A percentile compares a stretch with the other conserved stretches of the same genome.
These are phyloP conservation scores for Didymella glomerata DNA, from an alignment of 2,329 filamentous ascomycete genomes.

Conservation along the genomic window DNA sequence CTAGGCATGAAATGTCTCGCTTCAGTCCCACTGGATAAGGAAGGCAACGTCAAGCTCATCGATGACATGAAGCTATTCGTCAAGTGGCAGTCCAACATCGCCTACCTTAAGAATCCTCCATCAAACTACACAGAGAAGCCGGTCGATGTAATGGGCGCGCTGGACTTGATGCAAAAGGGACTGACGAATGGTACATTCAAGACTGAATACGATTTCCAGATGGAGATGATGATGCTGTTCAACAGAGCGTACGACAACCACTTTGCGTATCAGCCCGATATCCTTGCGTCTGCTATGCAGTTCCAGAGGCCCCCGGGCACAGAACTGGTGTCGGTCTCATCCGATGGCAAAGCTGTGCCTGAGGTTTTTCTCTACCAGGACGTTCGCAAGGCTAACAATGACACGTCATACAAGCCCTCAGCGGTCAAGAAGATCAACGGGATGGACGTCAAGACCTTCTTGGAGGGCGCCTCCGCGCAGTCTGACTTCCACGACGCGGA, in stretches of 20 bases:
- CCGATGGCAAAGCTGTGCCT: conserved; percentile 48
- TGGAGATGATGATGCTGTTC: conserved; percentile 47
- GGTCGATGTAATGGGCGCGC: conserved; percentile 50
- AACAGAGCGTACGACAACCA: conserved; percentile 54
- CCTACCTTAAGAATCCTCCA: conserved; percentile 52
- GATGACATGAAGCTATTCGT: conserved; percentile 48
- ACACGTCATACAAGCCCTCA: conserved; percentile 46
- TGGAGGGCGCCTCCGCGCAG: conserved; percentile 44
- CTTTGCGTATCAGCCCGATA: conserved; percentile 50
- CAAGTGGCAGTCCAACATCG: conserved; percentile 53
- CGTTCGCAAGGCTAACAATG: conserved; percentile 34
- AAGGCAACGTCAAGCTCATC: conserved; percentile 44
- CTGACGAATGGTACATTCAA: conserved; percentile 42
- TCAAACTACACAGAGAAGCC: conserved; percentile 48
- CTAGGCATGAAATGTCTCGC: conserved; percentile 46
- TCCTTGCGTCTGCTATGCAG: conserved; percentile 49
- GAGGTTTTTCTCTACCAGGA: conserved; percentile 50
- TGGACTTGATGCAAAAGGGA: conserved; percentile 47
- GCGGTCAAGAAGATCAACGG: conserved; percentile 52
- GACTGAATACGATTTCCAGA: conserved; percentile 55
- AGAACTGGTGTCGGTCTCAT: conserved; percentile 48
- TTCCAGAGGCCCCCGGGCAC: conserved; percentile 45
- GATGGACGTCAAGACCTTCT: conserved; percentile 42
- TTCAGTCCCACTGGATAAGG: conserved; percentile 50
- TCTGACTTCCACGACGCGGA: conserved; percentile 52